phyloP scores from a whole-genome alignment of 768 basidiomycete species.

The Serendipita indica region DNA sequence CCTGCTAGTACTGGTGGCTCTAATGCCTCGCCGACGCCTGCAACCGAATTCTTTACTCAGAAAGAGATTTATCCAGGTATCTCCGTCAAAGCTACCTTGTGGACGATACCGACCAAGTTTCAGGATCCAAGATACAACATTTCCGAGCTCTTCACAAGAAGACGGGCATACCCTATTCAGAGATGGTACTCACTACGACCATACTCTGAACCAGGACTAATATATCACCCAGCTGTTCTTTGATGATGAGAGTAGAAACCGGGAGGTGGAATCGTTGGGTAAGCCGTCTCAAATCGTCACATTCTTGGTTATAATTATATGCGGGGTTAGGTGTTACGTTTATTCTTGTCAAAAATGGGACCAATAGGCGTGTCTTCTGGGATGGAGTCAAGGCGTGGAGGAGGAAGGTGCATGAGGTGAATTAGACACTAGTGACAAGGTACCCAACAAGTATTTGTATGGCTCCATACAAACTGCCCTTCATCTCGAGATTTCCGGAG shows the following conservation, averaged over 20 bases:
- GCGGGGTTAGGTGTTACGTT: slow-evolving; percentile 89
- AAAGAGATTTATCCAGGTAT: slow-evolving; percentile 59
- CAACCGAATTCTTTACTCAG: slow-evolving; percentile 51
- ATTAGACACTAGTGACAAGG: no score
- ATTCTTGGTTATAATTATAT: neutral
- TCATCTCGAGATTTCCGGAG: no score
- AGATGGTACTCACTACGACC: slow-evolving; percentile 41
- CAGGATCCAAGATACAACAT: slow-evolving; percentile 68
- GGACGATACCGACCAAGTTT: slow-evolving; percentile 3
- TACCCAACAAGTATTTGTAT: no score
- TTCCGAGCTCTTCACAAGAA: slow-evolving; percentile 58
- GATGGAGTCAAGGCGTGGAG: slow-evolving; percentile 63
- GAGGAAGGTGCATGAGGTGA: slow-evolving; percentile 17
- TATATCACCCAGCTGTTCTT: slow-evolving; percentile 35
- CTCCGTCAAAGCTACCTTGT: slow-evolving; percentile 11
- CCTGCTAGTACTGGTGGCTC: slow-evolving; percentile 15
- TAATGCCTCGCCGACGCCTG: slow-evolving; percentile 27
- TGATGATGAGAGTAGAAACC: slow-evolving; percentile 53
- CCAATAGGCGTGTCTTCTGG: slow-evolving; percentile 48
- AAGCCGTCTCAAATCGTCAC: slow-evolving; percentile 8
- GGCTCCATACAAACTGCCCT: no score
- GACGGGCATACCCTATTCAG: slow-evolving; percentile 61
- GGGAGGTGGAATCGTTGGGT: slow-evolving; percentile 49
- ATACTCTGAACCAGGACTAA: neutral
- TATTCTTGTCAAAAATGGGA: slow-evolving; percentile 47